These are phyloP conservation scores for Raffaelea albimanens DNA, from an alignment of 2,329 filamentous ascomycete genomes.

Conservation along the genomic window DNA sequence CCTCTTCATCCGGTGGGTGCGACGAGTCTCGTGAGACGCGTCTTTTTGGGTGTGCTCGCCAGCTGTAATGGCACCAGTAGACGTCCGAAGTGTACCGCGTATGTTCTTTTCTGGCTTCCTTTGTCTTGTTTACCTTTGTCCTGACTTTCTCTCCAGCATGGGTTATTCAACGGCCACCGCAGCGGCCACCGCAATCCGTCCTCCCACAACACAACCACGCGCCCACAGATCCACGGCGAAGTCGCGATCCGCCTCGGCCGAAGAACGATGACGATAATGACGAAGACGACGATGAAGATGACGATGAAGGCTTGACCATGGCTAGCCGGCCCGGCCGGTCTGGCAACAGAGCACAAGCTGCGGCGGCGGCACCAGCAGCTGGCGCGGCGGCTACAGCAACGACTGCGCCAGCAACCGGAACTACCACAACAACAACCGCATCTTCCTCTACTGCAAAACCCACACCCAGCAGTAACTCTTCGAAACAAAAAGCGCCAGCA, in stretches of 20 bases:
- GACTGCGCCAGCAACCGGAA: neutral
- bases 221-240: slow-evolving; percentile 10
- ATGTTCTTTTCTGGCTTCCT: slow-evolving; percentile 1
- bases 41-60: neutral
- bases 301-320: neutral
- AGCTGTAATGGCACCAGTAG: slow-evolving; percentile 4
- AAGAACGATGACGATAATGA: neutral
- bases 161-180: slow-evolving; percentile 14
- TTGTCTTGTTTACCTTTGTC: neutral
- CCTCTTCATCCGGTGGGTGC: no score
- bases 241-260: neutral
- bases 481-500: no score
- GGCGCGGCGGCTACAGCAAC: neutral
- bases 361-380: slow-evolving; percentile 1
- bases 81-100: slow-evolving; percentile 12
- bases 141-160: slow-evolving; percentile 9
- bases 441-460: no score
- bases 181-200: slow-evolving; percentile 12
- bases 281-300: neutral
- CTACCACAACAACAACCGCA: neutral
- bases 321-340: neutral
- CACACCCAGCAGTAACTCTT: no score
- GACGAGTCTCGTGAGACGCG: no score
- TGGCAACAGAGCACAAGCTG: neutral
- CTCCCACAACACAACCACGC: slow-evolving; percentile 14